Evolutionary conservation across 2,329 filamentous ascomycete species (phyloP), one percentile per base, ranked within the genome.

Genomic region (Fusarium denticulatum): DNA sequence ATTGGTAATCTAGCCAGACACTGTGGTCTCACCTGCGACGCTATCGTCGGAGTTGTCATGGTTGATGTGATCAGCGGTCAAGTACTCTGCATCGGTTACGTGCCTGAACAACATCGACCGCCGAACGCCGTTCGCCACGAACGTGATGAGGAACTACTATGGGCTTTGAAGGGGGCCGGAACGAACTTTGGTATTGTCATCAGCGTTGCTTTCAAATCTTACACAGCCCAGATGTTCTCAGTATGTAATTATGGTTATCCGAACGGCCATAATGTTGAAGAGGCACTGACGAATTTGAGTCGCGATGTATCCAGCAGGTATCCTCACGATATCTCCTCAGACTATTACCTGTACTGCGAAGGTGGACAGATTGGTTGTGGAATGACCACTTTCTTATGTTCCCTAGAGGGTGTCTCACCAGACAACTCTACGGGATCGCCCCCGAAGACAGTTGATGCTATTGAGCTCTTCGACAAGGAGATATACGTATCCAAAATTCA

Each of bases 401-500:
- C 30, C 30, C 11, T 50, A 9, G 47, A 50, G n/a, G 30, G n/a
- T 24, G 6, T 14, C 15, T 3, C 28, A 14, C 15, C 13, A 3
- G 30, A 11, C 2, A 18, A 5, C 9, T 20, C 30, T 24, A 15
- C 20, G 14, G 20, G 14, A 18, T 4, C 6, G 5, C 18, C 24
- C 55, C 72, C 40, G 32, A 80, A 84, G 64, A 47, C 58, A 0
- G 83, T 89, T 14, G 83, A 92, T 66, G 72, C 82, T 43, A 72
- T 89, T 15, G 85, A 80, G 43, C 65, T 91, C 66, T 92, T 92
- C 67, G 86, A 90, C 0, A 81, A 83, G 0, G 89, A 91, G 58
- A 88, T 91, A 86, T 90, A 91, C 80, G 84, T 92, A 79, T 86
- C 87, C 5, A 74, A 69, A 18, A 88, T 92, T 86, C 88, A 92